Conservation (phyloP, 164 flowering plant species). For the Euptelea pleiosperma region DNA sequence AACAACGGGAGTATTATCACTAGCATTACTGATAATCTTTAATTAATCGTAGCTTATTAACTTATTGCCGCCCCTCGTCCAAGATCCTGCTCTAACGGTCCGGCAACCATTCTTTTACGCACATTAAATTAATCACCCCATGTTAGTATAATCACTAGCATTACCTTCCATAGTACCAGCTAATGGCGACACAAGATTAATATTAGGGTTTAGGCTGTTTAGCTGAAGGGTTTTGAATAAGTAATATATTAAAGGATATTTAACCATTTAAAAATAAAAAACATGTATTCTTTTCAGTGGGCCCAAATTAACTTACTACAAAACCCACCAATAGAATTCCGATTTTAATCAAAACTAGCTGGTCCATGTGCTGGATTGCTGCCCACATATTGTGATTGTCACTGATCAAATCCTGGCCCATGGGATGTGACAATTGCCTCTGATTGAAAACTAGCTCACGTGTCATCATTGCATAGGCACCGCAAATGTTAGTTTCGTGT, state of each 20-base stretch:
- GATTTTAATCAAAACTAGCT: neutral
- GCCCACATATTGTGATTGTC: too few relatives aligned
- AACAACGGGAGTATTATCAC: too few relatives aligned
- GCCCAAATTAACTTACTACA: neutral
- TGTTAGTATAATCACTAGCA: slow-evolving; percentile 21
- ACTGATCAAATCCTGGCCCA: too few relatives aligned
- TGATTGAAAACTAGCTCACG: too few relatives aligned
- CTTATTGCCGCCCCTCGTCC: slow-evolving; percentile 21
- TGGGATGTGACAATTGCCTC: too few relatives aligned
- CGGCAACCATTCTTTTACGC: slow-evolving; percentile 13
- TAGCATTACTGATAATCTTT: too few relatives aligned
- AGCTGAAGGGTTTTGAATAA: neutral
- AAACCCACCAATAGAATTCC: neutral
- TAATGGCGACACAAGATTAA: slow-evolving; percentile 31
- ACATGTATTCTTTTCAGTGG: neutral
- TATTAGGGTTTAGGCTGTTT: too few relatives aligned
- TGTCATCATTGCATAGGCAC: too few relatives aligned
- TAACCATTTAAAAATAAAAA: neutral
- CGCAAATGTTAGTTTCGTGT: too few relatives aligned
- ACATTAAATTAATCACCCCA: slow-evolving; percentile 16
- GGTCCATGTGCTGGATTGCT: neutral
- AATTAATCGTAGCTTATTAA: slow-evolving; percentile 20
- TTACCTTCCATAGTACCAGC: slow-evolving; percentile 22
- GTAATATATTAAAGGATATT: slow-evolving; percentile 4
- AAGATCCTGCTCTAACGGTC: slow-evolving; percentile 44